A percentile compares a stretch with the other conserved stretches of the same genome.
phyloP scores from a whole-genome alignment of 2,329 filamentous ascomycete genomes.

The Diplodia intermedia region DNA sequence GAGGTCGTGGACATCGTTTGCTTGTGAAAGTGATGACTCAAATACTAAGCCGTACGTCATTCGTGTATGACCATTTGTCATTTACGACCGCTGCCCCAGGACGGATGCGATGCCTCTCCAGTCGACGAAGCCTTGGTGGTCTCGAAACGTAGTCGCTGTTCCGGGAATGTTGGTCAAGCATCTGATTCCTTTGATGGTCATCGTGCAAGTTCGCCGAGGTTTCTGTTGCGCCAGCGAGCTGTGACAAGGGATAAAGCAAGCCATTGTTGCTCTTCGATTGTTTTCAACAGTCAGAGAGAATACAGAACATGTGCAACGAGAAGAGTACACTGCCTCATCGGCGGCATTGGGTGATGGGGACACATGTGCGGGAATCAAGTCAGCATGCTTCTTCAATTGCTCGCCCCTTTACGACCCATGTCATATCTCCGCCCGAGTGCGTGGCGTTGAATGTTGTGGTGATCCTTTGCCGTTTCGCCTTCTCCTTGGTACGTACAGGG shows the following conservation, averaged over 20 bases:
- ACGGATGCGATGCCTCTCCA: not conserved
- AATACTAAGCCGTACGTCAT: not conserved
- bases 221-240: not conserved
- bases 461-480: not conserved
- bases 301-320: too few species aligned
- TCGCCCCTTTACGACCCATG: not conserved
- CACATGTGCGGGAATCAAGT: too few species aligned
- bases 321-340: too few species aligned
- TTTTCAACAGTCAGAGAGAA: not conserved
- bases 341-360: too few species aligned
- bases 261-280: not conserved
- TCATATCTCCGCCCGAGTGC: too few species aligned
- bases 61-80: not conserved
- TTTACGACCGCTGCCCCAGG: not conserved
- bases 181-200: not conserved
- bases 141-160: not conserved
- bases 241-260: not conserved
- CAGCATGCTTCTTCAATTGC: not conserved
- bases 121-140: not conserved
- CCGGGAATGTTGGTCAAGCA: not conserved
- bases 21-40: not conserved
- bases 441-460: not conserved
- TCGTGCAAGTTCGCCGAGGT: not conserved
- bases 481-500: not conserved
- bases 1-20: not conserved